Conservation (phyloP, 108 stramenopile species). For the Pelagomonas calceolata region DNA sequence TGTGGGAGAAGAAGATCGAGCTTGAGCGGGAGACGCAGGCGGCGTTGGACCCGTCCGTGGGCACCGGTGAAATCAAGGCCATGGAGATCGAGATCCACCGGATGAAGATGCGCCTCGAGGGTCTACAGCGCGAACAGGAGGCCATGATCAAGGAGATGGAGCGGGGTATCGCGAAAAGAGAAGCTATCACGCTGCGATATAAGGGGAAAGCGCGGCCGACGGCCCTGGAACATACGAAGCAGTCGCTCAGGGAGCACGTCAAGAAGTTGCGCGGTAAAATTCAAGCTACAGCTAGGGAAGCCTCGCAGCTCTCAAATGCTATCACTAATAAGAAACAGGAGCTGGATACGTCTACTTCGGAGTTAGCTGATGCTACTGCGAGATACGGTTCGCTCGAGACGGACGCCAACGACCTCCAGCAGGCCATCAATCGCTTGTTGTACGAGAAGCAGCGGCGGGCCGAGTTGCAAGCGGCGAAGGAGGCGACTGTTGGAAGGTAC, state of each 20-base stretch:
- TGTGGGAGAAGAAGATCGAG: slow-evolving; percentile 71
- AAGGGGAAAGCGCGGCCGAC: slow-evolving; percentile 1
- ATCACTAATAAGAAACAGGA: neutral
- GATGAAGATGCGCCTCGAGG: slow-evolving; percentile 59
- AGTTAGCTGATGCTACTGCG: slow-evolving; percentile 17
- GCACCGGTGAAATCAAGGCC: slow-evolving; percentile 47
- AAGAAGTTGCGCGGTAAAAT: slow-evolving; percentile 1
- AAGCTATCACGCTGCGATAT: slow-evolving; percentile 46
- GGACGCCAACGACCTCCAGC: slow-evolving; percentile 19
- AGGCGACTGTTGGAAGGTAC: neutral
- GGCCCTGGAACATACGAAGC: slow-evolving; percentile 6
- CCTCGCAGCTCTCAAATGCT: neutral
- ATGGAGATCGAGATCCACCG: slow-evolving; percentile 75
- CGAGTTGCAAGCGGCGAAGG: slow-evolving; percentile 2
- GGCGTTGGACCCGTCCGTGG: slow-evolving; percentile 56
- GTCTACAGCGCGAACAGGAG: slow-evolving; percentile 55
- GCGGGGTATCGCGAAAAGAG: slow-evolving; percentile 56
- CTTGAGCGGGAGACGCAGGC: slow-evolving; percentile 68
- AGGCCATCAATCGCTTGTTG: slow-evolving; percentile 23
- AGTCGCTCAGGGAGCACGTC: slow-evolving; percentile 32
- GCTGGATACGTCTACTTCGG: slow-evolving; percentile 1
- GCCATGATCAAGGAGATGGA: slow-evolving; percentile 60
- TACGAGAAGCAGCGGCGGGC: slow-evolving; percentile 42
- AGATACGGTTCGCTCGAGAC: slow-evolving; percentile 6
- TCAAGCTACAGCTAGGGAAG: slow-evolving; percentile 1